These are phyloP conservation scores for Cladosporium phlei DNA, from an alignment of 2,329 filamentous ascomycete species.

Conservation along the genomic window DNA sequence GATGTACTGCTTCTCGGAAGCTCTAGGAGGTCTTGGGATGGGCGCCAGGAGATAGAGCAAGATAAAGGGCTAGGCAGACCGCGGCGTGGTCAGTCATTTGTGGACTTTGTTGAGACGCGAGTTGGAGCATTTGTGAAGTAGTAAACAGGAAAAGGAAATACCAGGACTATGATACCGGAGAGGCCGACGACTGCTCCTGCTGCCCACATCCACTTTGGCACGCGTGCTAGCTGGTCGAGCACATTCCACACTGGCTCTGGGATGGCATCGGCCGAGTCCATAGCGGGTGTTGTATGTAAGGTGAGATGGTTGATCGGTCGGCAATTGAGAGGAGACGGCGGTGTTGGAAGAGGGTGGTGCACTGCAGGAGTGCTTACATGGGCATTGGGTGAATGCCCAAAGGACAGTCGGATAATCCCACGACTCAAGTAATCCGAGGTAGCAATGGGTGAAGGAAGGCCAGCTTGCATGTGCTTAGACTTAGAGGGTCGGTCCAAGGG, in stretches of 20 bases:
- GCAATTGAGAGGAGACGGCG: neutral
- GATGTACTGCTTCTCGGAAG: conserved; percentile 79
- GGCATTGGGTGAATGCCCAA: neutral
- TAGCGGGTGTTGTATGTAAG: conserved; percentile 16
- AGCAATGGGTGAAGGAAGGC: neutral
- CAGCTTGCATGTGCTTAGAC: conserved; percentile 8
- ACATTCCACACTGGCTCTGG: conserved; percentile 27
- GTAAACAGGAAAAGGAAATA: conserved; percentile 23
- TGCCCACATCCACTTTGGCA: conserved; percentile 25
- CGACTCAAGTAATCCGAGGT: neutral
- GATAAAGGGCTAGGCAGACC: conserved; percentile 5
- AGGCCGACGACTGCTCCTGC: conserved; percentile 21
- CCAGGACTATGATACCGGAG: conserved; percentile 25
- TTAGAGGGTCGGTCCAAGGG: too few species aligned
- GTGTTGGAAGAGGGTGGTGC: neutral
- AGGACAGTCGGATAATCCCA: neutral
- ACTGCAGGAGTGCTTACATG: neutral
- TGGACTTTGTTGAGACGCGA: neutral
- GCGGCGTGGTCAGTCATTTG: neutral
- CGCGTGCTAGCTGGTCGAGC: conserved; percentile 22
- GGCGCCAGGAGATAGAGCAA: conserved; percentile 54
- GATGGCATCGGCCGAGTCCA: conserved; percentile 31
- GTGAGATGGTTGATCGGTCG: neutral
- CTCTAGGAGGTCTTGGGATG: conserved; percentile 65
- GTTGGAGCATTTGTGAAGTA: conserved; percentile 20